Base-by-base conservation (phyloP, 768 basidiomycete species). In the Hirschioporus abietinus region DNA sequence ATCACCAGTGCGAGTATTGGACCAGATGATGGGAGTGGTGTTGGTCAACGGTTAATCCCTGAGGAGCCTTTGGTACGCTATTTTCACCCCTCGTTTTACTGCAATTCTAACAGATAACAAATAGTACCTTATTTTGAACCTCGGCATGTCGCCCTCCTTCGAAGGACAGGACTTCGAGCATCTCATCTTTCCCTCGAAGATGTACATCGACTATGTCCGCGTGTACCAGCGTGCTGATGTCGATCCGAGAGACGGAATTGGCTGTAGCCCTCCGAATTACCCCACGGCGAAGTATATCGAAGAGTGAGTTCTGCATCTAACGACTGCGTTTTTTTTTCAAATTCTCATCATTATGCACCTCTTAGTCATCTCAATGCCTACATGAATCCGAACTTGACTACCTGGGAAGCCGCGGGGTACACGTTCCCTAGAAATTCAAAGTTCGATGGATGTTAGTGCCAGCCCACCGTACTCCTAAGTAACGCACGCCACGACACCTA, bases 141-240 rank as follows among this genome's bases (percentile, higher is more conserved):
- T 95, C 65, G 93, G 93, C 67, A 85, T 95, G 79, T 84, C 93
- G 30, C 84, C 87, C 1, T 81, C 82, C 57, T 95, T 96, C 82
- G 92, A 95, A 72, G 70, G 75, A 63, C 86, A 86, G 66, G 88
- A 95, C 76, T 94, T 82, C 72, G 80, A 79, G 69, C 79, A 93
- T 72, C 79, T 98, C 64, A 72, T 75, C 61, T 96, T 95, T 82
- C 96, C 96, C 0, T 81, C 84, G 7, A 78, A 83, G 67, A 91
- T 96, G 91, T 86, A 84, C 67, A 78, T 99, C 69, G 96, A 98
- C 76, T 98, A 97, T 71, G 84, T 99, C 25, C 88, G 94, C 42
- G 83, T 96, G 64, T 93, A 94, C 71, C 95, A 97, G 78, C 86
- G 89, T 36, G 74, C 86, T 24, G 94, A 89, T 9, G 74, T 85